Evolutionary conservation across 2,329 filamentous ascomycete species (phyloP), one percentile per base, ranked within the genome.

Genomic region (Emmonsia crescens): DNA sequence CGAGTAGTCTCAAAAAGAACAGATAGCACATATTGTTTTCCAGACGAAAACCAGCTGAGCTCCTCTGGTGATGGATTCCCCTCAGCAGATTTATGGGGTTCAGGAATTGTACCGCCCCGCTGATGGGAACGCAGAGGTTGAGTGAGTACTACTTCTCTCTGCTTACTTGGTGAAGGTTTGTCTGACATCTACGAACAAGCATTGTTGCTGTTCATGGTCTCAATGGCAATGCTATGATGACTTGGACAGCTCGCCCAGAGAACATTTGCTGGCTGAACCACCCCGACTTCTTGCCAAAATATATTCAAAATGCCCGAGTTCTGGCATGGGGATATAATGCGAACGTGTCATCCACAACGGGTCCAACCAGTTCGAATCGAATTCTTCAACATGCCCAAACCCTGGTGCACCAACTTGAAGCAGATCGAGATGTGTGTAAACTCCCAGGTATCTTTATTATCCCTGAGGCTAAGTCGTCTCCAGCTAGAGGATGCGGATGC

Each of bases 141-240:
- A 66, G 65, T 65, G 63, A 60, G 65, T 60, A 27, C 19, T 19
- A 19, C 21, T 27, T 38, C 44, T 46, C 44, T 29, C 52, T 42
- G 55, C 40, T 40, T 58, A 24, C 38, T 21, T 24, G 60, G 12
- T 38, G 40, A 56, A 33, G n/a, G n/a, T 42, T 59, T 10, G 27
- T 36, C 8, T 54, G 51, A 31, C 51, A 36, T 46, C 8, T 59
- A n/a, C 14, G 21, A 9, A 54, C 33, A 42, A 72, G 72, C 55
- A 74, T 76, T 38, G 70, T 79, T 33, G 76, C 76, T 5, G 73
- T 78, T 38, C 76, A 78, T 65, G 75, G 76, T 19, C 71, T 78
- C 16, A 75, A 75, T 64, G 75, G 75, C 16, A 65, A 78, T 61
- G 69, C 72, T 5, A 68, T 70, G 33, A 68, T 68, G 33, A 76